Base-by-base conservation (phyloP, 768 basidiomycete species). In the Flagelloscypha sp. region DNA sequence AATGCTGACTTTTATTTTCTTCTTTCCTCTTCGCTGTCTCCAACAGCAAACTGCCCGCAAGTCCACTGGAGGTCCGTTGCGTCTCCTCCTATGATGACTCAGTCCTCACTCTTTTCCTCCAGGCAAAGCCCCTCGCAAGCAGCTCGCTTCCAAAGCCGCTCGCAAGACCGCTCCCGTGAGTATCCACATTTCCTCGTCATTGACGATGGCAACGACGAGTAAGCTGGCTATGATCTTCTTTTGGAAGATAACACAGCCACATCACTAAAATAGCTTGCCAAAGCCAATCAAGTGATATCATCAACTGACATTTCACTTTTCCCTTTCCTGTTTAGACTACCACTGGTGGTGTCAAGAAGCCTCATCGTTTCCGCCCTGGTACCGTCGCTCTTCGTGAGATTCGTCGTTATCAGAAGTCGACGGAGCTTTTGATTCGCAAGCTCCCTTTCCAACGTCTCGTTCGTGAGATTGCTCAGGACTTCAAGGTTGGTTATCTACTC, bases 331-430 rank as follows among this genome's bases (percentile, higher is more conserved):
- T 46, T 23, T 42, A 79, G 75, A 73, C 84, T 38, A 76, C 84
- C 39, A 84, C 92, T 44, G 92, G 92, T 66, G 92, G 92, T 79
- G 92, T 95, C 53, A 98, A 98, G 93, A 99, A 98, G 74, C 94
- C 93, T 42, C 93, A 98, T 63, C 74, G 93, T 59, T 97, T 94
- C 82, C 77, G 85, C 55, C 85, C 85, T 49, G 85, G 94, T 72
- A 99, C 94, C 48, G 94, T 99, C 71, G 94, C 94, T 48, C 89
- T 99, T 47, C 92, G 94, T 75, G 93, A 97, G 68, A 97, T 97
- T 53, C 72, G 94, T 57, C 76, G 92, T 62, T 95, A 97, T 74
- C 92, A 97, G 66, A 95, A 95, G 74, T 92, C 88, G 43, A 97
- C 94, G 46, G 94, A 97, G 74, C 82, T 99, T 48, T 79, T 98